Percentiles rank a stretch among this genome's conserved stretches.
These are phyloP conservation scores for Entophlyctis luteolus DNA, from an alignment of 192 early-diverging fungal genomes.

Conservation along the genomic window DNA sequence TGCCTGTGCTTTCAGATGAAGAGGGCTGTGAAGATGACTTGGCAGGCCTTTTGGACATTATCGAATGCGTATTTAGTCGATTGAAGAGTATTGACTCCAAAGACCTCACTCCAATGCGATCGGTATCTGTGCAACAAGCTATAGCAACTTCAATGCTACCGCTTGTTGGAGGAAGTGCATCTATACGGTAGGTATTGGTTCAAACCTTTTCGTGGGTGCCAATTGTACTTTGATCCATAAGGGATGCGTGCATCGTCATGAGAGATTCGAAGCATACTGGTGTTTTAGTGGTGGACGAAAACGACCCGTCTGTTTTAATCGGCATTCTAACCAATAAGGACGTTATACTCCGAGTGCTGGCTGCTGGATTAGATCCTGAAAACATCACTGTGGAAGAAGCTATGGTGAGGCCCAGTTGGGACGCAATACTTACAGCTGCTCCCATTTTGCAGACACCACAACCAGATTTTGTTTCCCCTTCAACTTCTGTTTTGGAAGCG, in stretches of 20 bases:
- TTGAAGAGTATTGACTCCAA: conserved; percentile 43
- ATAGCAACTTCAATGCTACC: conserved; percentile 8
- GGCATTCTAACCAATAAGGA: conserved; percentile 86
- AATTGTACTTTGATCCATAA: background rate
- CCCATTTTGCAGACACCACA: conserved; percentile 41
- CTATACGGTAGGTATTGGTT: background rate
- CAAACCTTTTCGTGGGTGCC: too few species aligned
- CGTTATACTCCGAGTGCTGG: conserved; percentile 48
- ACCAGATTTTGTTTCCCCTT: conserved; percentile 45
- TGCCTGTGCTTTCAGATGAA: conserved; percentile 40
- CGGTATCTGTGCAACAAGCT: background rate
- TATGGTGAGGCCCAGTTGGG: background rate
- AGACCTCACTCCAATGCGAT: conserved; percentile 4
- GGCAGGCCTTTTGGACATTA: conserved; percentile 54
- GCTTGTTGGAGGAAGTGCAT: conserved; percentile 5
- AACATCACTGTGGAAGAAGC: conserved; percentile 56
- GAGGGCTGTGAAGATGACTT: conserved; percentile 38
- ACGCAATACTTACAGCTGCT: background rate
- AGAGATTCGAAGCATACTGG: conserved; percentile 16
- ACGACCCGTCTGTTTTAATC: conserved; percentile 56
- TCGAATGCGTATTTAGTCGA: conserved; percentile 51
- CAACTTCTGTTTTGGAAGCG: conserved; percentile 44
- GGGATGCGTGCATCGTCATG: conserved; percentile 19
- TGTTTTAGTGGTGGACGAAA: conserved; percentile 15
- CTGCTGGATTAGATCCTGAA: conserved; percentile 73